These are phyloP conservation scores for Vigna radiata DNA, from an alignment of 306 rosid species.

Conservation along the genomic window DNA sequence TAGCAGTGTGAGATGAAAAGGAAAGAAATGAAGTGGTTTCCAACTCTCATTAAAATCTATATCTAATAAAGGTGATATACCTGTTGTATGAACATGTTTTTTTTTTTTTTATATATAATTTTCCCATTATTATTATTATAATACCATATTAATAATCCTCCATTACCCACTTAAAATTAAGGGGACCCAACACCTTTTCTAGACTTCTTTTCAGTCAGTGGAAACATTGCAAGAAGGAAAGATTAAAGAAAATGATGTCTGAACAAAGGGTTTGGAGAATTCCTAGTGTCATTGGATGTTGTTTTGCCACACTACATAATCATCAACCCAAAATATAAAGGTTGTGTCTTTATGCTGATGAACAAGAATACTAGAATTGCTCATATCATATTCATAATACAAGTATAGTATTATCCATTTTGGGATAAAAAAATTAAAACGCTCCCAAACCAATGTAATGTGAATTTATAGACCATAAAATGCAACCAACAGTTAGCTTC, in stretches of 20 bases:
- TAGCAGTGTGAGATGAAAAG: too few relatives aligned
- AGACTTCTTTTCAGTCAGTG: not conserved
- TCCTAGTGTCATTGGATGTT: too few relatives aligned
- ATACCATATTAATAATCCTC: not conserved
- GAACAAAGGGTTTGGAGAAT: too few relatives aligned
- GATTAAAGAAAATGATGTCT: not conserved
- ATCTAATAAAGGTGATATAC: too few relatives aligned
- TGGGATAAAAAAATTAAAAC: too few relatives aligned
- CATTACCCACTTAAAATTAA: not conserved
- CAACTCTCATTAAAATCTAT: not conserved
- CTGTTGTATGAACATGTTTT: too few relatives aligned
- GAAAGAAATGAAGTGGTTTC: not conserved
- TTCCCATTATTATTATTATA: too few relatives aligned
- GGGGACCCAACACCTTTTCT: not conserved
- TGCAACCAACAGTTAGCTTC: too few relatives aligned
- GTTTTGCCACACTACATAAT: not conserved
- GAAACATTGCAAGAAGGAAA: not conserved
- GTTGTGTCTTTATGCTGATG: not conserved
- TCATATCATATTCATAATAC: not conserved
- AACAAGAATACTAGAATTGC: not conserved
- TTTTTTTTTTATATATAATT: too few relatives aligned
- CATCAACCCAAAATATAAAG: not conserved
- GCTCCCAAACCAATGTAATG: too few relatives aligned
- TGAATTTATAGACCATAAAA: too few relatives aligned
- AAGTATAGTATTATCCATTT: not conserved